Base-by-base conservation (phyloP, 495 filamentous ascomycete species). In the Hypoxylon lenormandii region DNA sequence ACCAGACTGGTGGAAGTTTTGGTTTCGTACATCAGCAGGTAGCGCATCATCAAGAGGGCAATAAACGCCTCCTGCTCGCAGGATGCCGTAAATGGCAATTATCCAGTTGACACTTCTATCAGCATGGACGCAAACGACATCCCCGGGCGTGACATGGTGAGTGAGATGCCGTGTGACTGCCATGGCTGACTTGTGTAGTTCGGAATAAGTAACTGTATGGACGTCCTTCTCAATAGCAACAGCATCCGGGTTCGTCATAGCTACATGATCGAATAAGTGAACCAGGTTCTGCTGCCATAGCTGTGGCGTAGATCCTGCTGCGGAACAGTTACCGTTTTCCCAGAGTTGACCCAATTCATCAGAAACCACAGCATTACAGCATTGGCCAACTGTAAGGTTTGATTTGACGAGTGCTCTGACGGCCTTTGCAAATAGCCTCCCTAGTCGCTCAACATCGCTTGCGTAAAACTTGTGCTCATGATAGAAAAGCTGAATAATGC, bases 61-160 rank as follows among this genome's bases (percentile, higher is more conserved):
- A 52, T 80, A 82, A 11, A 74, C 65, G 1, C 46, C 78, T 0
- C 77, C 77, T 1, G 63, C 53, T 38, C 77, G 79, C 8, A 82
- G 37, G 23, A 80, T 59, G 11, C 61, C 73, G 28, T 70, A 70
- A 12, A 79, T 77, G 3, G 73, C 73, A 23, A 79, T 65, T 13
- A 83, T 72, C 81, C 81, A 83, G 15, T 79, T 71, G 0, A 80
- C 18, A 6, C 70, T 72, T 1, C 79, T 53, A 60, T 83, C 80
- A 1, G 73, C 68, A 7, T 72, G 38, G 4, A 81, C 63, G 42
- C 64, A 68, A 4, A 82, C 77, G n/a, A 74, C 53, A 11, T 80
- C 74, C 2, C 72, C 70, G 3, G 65, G 55, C 8, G 18, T 10
- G 42, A 75, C 15, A 4, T n/a, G 5, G 7, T 10, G 15, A 33